Evolutionary conservation across 257 asterid genomes (phyloP).

Genomic region (Perilla frutescens): DNA sequence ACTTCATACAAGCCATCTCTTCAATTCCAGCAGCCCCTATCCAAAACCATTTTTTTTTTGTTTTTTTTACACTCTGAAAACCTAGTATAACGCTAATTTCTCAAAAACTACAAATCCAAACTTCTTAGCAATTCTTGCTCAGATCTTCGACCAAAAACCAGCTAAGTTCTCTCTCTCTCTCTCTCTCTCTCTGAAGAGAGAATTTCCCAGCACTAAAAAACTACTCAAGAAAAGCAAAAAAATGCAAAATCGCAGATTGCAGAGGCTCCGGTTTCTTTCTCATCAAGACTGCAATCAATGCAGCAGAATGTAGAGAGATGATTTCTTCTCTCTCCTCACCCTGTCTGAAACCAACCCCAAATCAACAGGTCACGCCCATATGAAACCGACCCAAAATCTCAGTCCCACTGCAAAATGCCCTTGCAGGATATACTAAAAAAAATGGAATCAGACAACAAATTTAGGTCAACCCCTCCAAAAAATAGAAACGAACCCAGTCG

Average conservation of each 20-base stretch:
- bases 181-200: conserved; percentile 20
- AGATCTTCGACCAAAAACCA: conserved; percentile 34
- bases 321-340: conserved; percentile 22
- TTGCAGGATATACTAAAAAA: conserved; percentile 8
- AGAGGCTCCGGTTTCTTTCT: conserved; percentile 21
- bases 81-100: neutral
- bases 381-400: conserved; percentile 47
- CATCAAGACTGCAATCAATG: conserved; percentile 30
- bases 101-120: conserved; percentile 29
- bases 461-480: conserved; percentile 79
- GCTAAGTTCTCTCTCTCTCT: neutral
- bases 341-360: conserved; percentile 12
- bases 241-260: conserved; percentile 36
- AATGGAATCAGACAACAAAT: conserved; percentile 42
- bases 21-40: conserved; percentile 3
- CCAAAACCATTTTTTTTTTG: neutral
- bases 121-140: conserved; percentile 24
- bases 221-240: conserved; percentile 14
- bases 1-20: conserved; percentile 93
- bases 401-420: conserved; percentile 40
- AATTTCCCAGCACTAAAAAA: neutral
- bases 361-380: conserved; percentile 22
- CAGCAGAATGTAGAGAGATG: conserved; percentile 32
- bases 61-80: neutral
- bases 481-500: conserved; percentile 44